Conservation (phyloP, 2,329 filamentous ascomycete species). For the Colletotrichum trifolii region DNA sequence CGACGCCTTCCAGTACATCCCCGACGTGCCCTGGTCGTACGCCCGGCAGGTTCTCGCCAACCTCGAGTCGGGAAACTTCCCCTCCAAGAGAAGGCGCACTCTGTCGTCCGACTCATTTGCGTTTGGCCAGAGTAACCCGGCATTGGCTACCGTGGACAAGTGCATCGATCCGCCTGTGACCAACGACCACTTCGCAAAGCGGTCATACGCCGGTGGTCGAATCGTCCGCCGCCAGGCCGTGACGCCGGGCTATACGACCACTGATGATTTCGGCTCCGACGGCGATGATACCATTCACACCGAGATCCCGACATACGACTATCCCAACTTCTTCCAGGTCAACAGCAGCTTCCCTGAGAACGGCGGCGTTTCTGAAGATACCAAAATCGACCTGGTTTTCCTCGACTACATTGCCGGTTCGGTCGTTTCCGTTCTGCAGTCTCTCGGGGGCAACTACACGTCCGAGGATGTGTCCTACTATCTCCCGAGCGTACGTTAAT, state of each 20-base stretch:
- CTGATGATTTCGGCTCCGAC: constrained; percentile 66
- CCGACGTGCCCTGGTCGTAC: constrained; percentile 59
- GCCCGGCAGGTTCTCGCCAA: constrained; percentile 10
- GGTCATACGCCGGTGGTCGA: constrained; percentile 17
- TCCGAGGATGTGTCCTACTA: constrained; percentile 21
- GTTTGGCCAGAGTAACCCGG: background rate
- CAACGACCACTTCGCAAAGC: constrained; percentile 22
- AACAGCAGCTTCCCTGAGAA: constrained; percentile 59
- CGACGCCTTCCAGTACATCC: constrained; percentile 64
- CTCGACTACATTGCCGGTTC: constrained; percentile 23
- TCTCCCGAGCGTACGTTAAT: constrained; percentile 14
- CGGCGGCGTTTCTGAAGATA: constrained; percentile 40
- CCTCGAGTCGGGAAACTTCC: constrained; percentile 12
- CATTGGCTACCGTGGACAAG: constrained; percentile 2
- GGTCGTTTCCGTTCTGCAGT: constrained; percentile 17
- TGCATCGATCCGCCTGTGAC: constrained; percentile 24
- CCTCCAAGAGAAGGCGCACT: constrained; percentile 14
- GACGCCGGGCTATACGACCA: constrained; percentile 64
- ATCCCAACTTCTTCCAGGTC: constrained; percentile 62
- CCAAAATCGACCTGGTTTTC: constrained; percentile 24
- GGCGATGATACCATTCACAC: constrained; percentile 65
- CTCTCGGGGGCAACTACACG: constrained; percentile 19
- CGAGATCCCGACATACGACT: constrained; percentile 55
- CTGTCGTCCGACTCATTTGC: background rate
- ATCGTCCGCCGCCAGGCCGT: constrained; percentile 57